Conservation (phyloP, 2,329 filamentous ascomycete species). For the Aureobasidium lini region DNA sequence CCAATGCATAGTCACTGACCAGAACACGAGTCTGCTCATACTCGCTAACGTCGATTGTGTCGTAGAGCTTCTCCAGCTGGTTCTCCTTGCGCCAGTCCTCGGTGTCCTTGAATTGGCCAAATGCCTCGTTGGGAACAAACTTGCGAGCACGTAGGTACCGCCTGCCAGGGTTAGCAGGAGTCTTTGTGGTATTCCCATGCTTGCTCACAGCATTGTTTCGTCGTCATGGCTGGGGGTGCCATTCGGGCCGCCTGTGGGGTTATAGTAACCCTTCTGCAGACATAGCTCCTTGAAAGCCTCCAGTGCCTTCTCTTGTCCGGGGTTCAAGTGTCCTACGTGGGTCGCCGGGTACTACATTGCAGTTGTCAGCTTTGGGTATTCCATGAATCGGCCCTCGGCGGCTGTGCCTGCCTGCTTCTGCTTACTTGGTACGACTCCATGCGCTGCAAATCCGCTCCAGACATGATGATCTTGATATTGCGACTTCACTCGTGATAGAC, state of each 20-base stretch:
- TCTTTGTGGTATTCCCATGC: neutral
- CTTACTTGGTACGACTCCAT: conserved; percentile 26
- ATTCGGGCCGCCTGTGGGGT: conserved; percentile 30
- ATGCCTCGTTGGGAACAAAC: conserved; percentile 71
- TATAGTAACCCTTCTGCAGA: conserved; percentile 57
- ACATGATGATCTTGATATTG: neutral
- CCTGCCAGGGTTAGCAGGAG: conserved; percentile 37
- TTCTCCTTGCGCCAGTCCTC: conserved; percentile 81
- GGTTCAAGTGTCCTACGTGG: conserved; percentile 71
- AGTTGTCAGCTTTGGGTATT: neutral
- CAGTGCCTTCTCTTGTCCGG: conserved; percentile 60
- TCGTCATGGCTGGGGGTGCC: conserved; percentile 60
- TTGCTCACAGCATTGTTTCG: conserved; percentile 59
- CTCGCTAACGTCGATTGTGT: conserved; percentile 75
- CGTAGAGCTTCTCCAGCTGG: conserved; percentile 69
- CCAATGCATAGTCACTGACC: conserved; percentile 40
- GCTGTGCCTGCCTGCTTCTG: neutral
- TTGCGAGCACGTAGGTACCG: conserved; percentile 80
- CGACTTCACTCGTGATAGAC: neutral
- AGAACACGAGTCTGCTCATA: conserved; percentile 74
- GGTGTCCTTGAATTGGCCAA: conserved; percentile 77
- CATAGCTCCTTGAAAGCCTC: conserved; percentile 64
- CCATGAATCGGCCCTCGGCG: neutral
- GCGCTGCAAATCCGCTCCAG: conserved; percentile 20
- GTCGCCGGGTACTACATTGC: conserved; percentile 56